Evolutionary conservation across 192 early-diverging fungal species (phyloP).

Genomic region (Backusella sp.): DNA sequence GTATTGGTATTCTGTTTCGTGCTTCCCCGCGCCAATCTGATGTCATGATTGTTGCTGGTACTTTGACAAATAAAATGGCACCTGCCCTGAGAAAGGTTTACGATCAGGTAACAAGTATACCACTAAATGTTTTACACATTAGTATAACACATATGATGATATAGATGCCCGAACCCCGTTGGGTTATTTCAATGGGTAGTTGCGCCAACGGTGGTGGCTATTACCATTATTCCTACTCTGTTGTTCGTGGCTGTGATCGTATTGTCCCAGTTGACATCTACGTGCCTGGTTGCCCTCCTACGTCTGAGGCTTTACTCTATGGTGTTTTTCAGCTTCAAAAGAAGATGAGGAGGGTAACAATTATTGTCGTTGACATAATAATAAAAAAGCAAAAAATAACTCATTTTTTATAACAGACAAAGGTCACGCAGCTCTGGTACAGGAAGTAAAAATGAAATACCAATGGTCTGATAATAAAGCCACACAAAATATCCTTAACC

Average conservation of each 20-base stretch:
- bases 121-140: too few relatives aligned
- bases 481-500: too few relatives aligned
- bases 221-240: slow-evolving; percentile 97
- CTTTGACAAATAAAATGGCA: slow-evolving; percentile 99
- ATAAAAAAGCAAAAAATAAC: not conserved
- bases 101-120: slow-evolving; percentile 61
- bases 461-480: too few relatives aligned
- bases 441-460: slow-evolving; percentile 53
- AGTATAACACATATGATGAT: too few relatives aligned
- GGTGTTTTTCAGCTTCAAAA: slow-evolving; percentile 98
- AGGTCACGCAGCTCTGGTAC: slow-evolving; percentile 76
- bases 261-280: slow-evolving; percentile 95
- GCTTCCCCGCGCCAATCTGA: slow-evolving; percentile 96
- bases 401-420: slow-evolving; percentile 27
- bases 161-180: slow-evolving; percentile 96
- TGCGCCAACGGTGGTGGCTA: slow-evolving; percentile 98
- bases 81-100: slow-evolving; percentile 71
- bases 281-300: slow-evolving; percentile 97
- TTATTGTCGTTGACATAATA: not conserved
- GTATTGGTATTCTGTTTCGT: slow-evolving; percentile 95
- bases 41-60: slow-evolving; percentile 99
- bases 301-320: slow-evolving; percentile 92
- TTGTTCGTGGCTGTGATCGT: slow-evolving; percentile 95
- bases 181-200: slow-evolving; percentile 98
- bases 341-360: slow-evolving; percentile 83